Evolutionary conservation across 2,329 filamentous ascomycete species (phyloP), one percentile per base, ranked within the genome.

Genomic region (Fusarium verrucosum): DNA sequence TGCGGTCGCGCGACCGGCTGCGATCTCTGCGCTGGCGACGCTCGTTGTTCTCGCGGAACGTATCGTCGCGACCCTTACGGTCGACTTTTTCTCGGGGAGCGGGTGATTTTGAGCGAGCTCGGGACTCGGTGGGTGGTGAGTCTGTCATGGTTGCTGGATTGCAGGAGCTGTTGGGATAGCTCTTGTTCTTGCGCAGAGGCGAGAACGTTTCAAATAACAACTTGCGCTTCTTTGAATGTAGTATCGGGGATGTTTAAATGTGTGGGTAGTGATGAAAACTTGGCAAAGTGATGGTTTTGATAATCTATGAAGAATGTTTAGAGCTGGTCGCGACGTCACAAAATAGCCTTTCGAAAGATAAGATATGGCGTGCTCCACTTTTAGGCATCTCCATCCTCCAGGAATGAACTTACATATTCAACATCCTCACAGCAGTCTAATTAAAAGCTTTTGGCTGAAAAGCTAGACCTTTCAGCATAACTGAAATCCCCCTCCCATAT

Each of bases 41-140:
- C 16, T 60, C 61, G 3, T 10, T 45, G 3, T 57, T 57, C 20
- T 61, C 60, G 26, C 55, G 51, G 25, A 37, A 33, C 8, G 32
- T 37, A 23, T 57, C 55, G 10, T 52, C 46, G 10, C 50, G 56
- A 22, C 42, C 42, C 28, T 38, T 56, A 7, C 59, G 50, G 5
- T 57, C 55, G 13, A 52, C 50, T 44, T 23, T 61, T 9, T 56
- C 58, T 22, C 56, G 45, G 6, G 50, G 38, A 10, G 59, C 55
- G 7, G 64, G 64, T 16, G 64, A 68, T 35, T 47, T 61, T 46
- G 59, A 67, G n/a, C 54, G 63, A 64, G 50, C 46, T 41, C 47
- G 46, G 35, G 64, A 43, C 50, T 65, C 59, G 20, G 50, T 38
- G 26, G 50, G 55, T 49, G 64, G 55, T 65, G 64, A 65, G 36